Percentiles rank a stretch among this genome's conserved stretches.
Conservation (phyloP, 108 stramenopile genomes). For the Cyclotella sp. region DNA sequence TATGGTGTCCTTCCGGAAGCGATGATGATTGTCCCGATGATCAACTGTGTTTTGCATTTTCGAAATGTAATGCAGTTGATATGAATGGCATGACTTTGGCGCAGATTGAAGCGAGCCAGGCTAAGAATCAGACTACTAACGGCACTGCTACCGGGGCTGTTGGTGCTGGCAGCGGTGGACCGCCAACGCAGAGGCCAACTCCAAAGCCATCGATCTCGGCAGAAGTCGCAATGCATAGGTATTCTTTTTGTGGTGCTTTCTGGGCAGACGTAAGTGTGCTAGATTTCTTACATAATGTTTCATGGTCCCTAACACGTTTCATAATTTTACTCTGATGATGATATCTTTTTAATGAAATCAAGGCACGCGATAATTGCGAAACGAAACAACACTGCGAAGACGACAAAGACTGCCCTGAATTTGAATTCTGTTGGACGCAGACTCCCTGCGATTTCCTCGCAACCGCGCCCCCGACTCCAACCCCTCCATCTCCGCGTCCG, state of each 20-base stretch:
- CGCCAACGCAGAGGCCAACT: constrained; percentile 29
- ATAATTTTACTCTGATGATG: neutral
- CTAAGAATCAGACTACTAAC: neutral
- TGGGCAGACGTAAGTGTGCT: constrained; percentile 35
- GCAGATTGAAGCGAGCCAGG: constrained; percentile 32
- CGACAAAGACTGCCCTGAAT: constrained; percentile 46
- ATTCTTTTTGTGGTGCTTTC: constrained; percentile 43
- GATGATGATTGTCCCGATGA: constrained; percentile 54
- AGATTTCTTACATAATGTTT: too few relatives aligned
- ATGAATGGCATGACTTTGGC: constrained; percentile 46
- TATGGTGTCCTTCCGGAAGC: constrained; percentile 52
- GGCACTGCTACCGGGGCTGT: neutral
- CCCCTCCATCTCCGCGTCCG: constrained; percentile 6
- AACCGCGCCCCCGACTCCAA: constrained; percentile 38
- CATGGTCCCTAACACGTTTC: neutral
- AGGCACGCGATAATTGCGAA: constrained; percentile 51
- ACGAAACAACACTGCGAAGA: constrained; percentile 53
- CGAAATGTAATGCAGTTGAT: constrained; percentile 42
- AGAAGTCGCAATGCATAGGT: constrained; percentile 50
- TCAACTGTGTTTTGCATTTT: constrained; percentile 50
- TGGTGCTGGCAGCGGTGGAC: neutral
- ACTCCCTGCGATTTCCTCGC: constrained; percentile 53
- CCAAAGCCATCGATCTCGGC: constrained; percentile 38
- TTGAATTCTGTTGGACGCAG: constrained; percentile 51
- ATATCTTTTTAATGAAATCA: too few relatives aligned